phyloP scores from a whole-genome alignment of 1,284 basidiomycete genomes.

The Apiotrichum gracile region DNA sequence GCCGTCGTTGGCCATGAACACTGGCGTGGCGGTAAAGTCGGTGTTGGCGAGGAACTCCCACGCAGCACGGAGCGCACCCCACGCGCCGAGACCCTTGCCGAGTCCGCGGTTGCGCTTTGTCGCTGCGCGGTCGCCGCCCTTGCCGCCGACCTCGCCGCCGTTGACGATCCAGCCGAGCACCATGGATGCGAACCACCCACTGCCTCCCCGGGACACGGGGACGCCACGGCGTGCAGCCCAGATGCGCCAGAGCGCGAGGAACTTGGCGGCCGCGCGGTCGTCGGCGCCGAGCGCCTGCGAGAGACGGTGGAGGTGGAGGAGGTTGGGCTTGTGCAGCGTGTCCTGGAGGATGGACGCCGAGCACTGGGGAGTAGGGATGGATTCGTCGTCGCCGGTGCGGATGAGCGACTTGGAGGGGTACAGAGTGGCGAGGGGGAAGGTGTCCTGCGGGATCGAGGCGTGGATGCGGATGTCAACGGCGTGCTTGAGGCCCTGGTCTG shows the following conservation, averaged over 20 bases:
- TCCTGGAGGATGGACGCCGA: constrained; percentile 68
- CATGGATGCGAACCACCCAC: constrained; percentile 64
- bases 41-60: constrained; percentile 56
- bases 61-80: constrained; percentile 41
- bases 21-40: constrained; percentile 58
- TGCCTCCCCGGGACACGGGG: constrained; percentile 53
- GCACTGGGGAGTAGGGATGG: constrained; percentile 65
- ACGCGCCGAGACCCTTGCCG: constrained; percentile 50
- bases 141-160: constrained; percentile 57
- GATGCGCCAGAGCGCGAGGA: constrained; percentile 71
- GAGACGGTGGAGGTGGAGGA: constrained; percentile 64
- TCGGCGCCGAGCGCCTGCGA: constrained; percentile 56
- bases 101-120: constrained; percentile 46
- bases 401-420: constrained; percentile 71
- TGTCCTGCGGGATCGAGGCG: constrained; percentile 58
- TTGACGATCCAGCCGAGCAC: constrained; percentile 64
- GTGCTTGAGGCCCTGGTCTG: constrained; percentile 59
- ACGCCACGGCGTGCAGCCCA: constrained; percentile 89
- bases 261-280: constrained; percentile 57
- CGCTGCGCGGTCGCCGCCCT: constrained; percentile 24
- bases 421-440: constrained; percentile 60
- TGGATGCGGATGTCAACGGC: constrained; percentile 68
- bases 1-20: constrained; percentile 55
- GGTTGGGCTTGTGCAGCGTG: constrained; percentile 59
- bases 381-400: constrained; percentile 39